Conservation (phyloP, 2,329 filamentous ascomycete genomes). For the Ascochyta clinopodiicola region DNA sequence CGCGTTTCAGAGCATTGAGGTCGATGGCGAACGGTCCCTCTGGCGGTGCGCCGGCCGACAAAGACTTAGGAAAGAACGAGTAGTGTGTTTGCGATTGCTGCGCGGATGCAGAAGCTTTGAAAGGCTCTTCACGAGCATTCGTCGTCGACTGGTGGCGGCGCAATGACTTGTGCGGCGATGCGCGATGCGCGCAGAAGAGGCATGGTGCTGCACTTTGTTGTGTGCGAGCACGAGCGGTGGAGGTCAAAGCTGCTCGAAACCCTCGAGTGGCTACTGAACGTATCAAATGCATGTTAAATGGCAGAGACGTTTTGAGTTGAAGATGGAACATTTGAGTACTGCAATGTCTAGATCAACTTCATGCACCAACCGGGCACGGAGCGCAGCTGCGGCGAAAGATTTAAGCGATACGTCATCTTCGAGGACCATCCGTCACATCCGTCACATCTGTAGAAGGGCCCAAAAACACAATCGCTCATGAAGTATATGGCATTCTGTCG, state of each 20-base stretch:
- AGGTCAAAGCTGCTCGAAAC: slow-evolving; percentile 33
- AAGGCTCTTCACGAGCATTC: slow-evolving; percentile 24
- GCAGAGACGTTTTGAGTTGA: background rate
- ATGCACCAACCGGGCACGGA: background rate
- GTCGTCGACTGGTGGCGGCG: slow-evolving; percentile 37
- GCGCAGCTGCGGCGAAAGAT: slow-evolving; percentile 18
- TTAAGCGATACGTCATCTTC: slow-evolving; percentile 27
- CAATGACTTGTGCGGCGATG: slow-evolving; percentile 12
- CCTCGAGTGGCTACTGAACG: slow-evolving; percentile 29
- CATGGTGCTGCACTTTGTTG: slow-evolving; percentile 30
- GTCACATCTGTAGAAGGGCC: background rate
- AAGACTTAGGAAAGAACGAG: slow-evolving; percentile 82
- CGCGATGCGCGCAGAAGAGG: slow-evolving; percentile 31
- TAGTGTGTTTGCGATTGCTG: slow-evolving; percentile 68
- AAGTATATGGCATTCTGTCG: background rate
- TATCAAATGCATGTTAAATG: slow-evolving; percentile 26
- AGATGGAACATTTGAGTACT: slow-evolving; percentile 5
- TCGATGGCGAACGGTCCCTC: slow-evolving; percentile 77
- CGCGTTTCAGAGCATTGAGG: slow-evolving; percentile 71
- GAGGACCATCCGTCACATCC: background rate
- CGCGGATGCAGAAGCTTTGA: slow-evolving; percentile 17
- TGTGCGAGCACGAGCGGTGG: slow-evolving; percentile 19
- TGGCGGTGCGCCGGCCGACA: slow-evolving; percentile 80
- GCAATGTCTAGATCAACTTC: slow-evolving; percentile 5
- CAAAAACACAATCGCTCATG: background rate